These are phyloP conservation scores for Gyrodon lividus DNA, from an alignment of 768 basidiomycete genomes.

Conservation along the genomic window DNA sequence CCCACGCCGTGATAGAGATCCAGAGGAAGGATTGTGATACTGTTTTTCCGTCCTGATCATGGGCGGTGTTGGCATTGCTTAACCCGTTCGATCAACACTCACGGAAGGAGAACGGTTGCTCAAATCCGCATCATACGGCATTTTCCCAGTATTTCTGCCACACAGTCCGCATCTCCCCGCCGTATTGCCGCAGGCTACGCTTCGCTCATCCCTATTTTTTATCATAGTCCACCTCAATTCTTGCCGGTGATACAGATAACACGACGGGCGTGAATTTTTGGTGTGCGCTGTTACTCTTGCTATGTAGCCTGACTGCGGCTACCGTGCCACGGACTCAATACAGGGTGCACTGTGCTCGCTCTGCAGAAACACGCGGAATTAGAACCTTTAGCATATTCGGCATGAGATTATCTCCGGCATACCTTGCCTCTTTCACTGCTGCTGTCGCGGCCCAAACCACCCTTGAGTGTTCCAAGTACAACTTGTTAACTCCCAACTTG, in stretches of 20 bases:
- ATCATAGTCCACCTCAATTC: too few relatives aligned
- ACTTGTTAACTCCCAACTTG: neutral
- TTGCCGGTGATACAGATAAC: neutral
- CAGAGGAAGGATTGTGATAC: too few relatives aligned
- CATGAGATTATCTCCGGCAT: conserved; percentile 23
- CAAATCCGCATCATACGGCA: too few relatives aligned
- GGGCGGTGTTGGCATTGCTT: too few relatives aligned
- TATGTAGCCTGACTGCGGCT: neutral
- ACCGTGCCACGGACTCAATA: neutral
- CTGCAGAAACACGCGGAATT: neutral
- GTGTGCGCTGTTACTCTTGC: neutral
- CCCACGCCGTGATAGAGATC: too few relatives aligned
- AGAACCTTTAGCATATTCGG: neutral
- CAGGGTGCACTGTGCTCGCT: neutral
- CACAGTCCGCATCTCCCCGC: too few relatives aligned
- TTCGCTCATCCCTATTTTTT: neutral
- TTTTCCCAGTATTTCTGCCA: too few relatives aligned
- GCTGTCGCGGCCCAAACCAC: conserved; percentile 40
- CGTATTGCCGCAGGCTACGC: neutral
- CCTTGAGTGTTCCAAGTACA: too few relatives aligned
- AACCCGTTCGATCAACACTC: too few relatives aligned
- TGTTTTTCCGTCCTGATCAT: too few relatives aligned
- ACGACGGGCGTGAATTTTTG: too few relatives aligned
- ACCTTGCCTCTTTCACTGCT: conserved; percentile 39
- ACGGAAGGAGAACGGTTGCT: too few relatives aligned